Percentiles rank a stretch among this genome's conserved stretches.
Conservation (phyloP, 768 basidiomycete species). For the Phlebiopsis gigantea region DNA sequence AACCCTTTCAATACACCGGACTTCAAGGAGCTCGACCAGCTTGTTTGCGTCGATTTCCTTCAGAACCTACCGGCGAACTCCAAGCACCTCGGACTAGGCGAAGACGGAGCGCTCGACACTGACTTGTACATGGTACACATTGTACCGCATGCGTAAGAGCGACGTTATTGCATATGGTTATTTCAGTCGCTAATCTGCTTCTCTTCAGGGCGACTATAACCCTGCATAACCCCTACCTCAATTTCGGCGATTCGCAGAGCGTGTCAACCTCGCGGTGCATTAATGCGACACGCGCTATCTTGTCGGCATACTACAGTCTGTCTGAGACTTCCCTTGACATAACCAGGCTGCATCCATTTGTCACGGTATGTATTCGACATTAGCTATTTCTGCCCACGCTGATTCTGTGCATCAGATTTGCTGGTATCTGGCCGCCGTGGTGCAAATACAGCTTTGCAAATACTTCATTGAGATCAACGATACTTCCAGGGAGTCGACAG, state of each 20-base stretch:
- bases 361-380: conserved; percentile 48
- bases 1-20: conserved; percentile 65
- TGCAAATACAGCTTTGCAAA: conserved; percentile 82
- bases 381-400: neutral
- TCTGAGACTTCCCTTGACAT: conserved; percentile 82
- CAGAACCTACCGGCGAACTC: conserved; percentile 64
- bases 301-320: conserved; percentile 70
- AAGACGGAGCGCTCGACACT: conserved; percentile 61
- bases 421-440: conserved; percentile 87
- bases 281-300: conserved; percentile 67
- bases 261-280: conserved; percentile 70
- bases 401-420: conserved; percentile 51
- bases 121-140: conserved; percentile 86
- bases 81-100: conserved; percentile 57
- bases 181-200: conserved; percentile 4
- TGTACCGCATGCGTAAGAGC: conserved; percentile 82
- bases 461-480: conserved; percentile 83
- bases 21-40: conserved; percentile 64
- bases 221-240: conserved; percentile 78
- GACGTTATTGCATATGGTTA: conserved; percentile 22
- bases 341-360: conserved; percentile 75
- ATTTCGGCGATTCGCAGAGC: conserved; percentile 62
- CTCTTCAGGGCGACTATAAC: conserved; percentile 73
- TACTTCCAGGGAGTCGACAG: conserved; percentile 62
- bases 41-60: conserved; percentile 64